Evolutionary conservation across 2,329 filamentous ascomycete species (phyloP), one percentile per base, ranked within the genome.

Genomic region (Xylariaceae sp.): DNA sequence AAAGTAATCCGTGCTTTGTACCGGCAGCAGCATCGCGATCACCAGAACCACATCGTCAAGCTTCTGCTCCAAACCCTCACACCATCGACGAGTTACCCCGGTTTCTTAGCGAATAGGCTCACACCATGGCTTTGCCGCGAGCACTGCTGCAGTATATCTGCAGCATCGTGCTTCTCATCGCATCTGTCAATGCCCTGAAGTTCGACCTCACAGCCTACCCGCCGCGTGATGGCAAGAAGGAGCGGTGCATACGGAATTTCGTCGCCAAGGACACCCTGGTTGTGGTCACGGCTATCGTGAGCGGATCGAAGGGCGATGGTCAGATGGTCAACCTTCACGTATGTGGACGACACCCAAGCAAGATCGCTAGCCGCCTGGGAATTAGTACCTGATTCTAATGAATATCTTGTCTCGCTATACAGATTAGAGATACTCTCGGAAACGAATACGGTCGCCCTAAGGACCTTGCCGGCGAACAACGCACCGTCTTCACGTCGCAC

Each of bases 241-340:
- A 93, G 78, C 85, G 93, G 78, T 99, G 94, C 79, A 89, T 99
- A 75, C 86, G 93, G 74, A 99, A 99, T 80, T 99, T 97, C 75
- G 92, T 97, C 66, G 83, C 85, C 62, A 89, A 86, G 76, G 92
- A 97, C 73, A 96, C 94, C 65, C 80, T 99, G 66, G 94, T 99
- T 48, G 93, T 97, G 39, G 93, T 99, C 56, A 97, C 93, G 59
- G 90, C 92, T 57, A 96, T 86, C 61, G 82, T 96, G 58, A 85
- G 88, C 73, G 94, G 94, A n/a, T 78, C 78, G 66, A 90, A 88
- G 77, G 93, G 92, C 60, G 94, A 99, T 80, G 94, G 94, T 56
- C 92, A 96, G 85, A 78, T 84, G 68, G 85, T 97, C 65, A 96
- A 97, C 75, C 94, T 99, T 82, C 88, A 96, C 77, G 93, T 97